Percentiles rank a stretch among this genome's conserved stretches.
Evolutionary conservation across 2,329 filamentous ascomycete species (phyloP).

Genomic region (Herpotrichia juniperi): DNA sequence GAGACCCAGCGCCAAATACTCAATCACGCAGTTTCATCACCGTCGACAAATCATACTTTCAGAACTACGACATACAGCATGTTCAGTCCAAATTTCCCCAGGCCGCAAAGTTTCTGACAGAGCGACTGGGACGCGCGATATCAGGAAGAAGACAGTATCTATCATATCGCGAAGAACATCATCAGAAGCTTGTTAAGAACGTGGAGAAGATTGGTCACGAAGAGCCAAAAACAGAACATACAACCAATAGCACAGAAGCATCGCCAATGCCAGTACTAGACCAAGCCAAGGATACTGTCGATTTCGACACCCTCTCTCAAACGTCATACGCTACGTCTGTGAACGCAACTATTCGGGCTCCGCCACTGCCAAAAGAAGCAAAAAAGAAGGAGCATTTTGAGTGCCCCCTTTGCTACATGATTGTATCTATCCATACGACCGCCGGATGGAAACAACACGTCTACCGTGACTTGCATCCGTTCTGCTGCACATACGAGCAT

Average conservation of each 20-base stretch:
- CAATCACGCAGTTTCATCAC: conserved; percentile 28
- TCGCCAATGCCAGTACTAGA: conserved; percentile 13
- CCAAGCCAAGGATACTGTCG: conserved; percentile 2
- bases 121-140: conserved; percentile 38
- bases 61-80: conserved; percentile 33
- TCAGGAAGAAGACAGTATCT: conserved; percentile 40
- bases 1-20: conserved; percentile 38
- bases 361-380: conserved; percentile 9
- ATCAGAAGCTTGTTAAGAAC: conserved; percentile 32
- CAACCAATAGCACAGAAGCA: conserved; percentile 26
- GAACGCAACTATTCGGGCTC: conserved; percentile 26
- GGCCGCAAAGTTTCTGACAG: conserved; percentile 13
- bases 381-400: conserved; percentile 28
- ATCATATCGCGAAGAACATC: conserved; percentile 39
- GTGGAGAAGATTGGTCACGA: conserved; percentile 26
- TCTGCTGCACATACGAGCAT: conserved; percentile 28
- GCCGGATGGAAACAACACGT: conserved; percentile 18
- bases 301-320: conserved; percentile 24
- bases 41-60: conserved; percentile 31
- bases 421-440: neutral
- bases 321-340: conserved; percentile 35
- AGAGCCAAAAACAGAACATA: conserved; percentile 20
- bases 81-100: conserved; percentile 28
- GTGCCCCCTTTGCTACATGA: conserved; percentile 37
- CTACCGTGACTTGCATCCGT: conserved; percentile 30